Evolutionary conservation across 176 grass and related monocot species (phyloP), one percentile per base, ranked within the genome.

Genomic region (Zizania latifolia): DNA sequence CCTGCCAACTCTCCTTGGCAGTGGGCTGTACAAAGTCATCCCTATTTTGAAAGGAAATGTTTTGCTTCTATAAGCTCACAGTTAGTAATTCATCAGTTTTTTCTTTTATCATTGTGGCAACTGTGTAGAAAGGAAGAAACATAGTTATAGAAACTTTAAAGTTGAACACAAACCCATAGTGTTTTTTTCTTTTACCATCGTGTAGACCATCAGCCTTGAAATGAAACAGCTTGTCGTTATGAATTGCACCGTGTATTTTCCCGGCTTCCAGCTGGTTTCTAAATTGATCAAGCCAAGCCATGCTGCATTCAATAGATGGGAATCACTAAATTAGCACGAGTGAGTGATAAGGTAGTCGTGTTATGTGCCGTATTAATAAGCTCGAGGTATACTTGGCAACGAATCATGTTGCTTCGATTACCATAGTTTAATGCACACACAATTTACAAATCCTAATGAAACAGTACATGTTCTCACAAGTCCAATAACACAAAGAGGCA

Each of bases 1-100:
- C 74, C 27, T 28, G 34, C 69, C 68, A 62, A 55, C 57, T 76
- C 64, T 82, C 78, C 55, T 80, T 75, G 70, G 76, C n/a, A n/a
- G n/a, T 13, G 44, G 10, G 78, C 21, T 79, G 86, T 79, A 84
- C 65, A 78, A 71, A 77, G 19, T 29, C 65, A 22, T 64, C 26
- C 70, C 19, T 54, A 48, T 45, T 33, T 31, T 46, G 13, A 72
- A 32, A 39, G 48, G 39, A 70, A 61, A 39, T 13, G 35, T 31
- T 45, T 71, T 14, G 30, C 40, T 60, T 59, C 58, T 34, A 55
- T 44, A 36, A 58, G 57, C 10, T 63, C 14, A 37, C 33, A 76
- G 29, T 10, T 41, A 61, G 51, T 34, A 68, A 65, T 58, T 77
- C 78, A 72, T 29, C n/a, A n/a, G n/a, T n/a, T n/a, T n/a, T n/a